Evolutionary conservation across 305 asterid species (phyloP).

Genomic region (Rubia peregrina): DNA sequence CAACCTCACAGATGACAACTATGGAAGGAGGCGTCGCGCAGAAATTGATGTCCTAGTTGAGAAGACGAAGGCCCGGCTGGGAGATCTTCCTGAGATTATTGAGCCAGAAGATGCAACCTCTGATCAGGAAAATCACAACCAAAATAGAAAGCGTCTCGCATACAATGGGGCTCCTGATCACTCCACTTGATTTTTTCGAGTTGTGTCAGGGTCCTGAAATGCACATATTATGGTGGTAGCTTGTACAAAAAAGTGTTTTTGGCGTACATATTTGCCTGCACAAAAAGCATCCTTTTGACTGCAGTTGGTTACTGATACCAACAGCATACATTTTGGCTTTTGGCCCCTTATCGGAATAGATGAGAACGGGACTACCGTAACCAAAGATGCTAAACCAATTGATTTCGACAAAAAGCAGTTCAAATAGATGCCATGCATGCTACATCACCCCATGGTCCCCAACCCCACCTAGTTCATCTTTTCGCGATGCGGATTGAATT

Average conservation of each 20-base stretch:
- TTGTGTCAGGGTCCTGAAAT: background rate
- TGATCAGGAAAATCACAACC: conserved; percentile 13
- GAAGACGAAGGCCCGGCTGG: conserved; percentile 59
- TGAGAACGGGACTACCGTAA: background rate
- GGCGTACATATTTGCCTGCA: background rate
- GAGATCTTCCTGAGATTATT: conserved; percentile 62
- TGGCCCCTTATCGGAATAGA: background rate
- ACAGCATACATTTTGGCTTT: background rate
- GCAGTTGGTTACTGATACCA: background rate
- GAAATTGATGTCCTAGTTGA: conserved; percentile 75
- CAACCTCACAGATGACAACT: conserved; percentile 71
- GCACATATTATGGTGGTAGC: conserved; percentile 2
- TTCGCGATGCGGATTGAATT: no score
- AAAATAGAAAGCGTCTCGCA: background rate
- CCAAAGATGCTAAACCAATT: background rate
- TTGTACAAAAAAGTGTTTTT: background rate
- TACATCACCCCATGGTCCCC: no score
- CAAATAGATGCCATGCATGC: background rate
- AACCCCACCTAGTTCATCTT: no score
- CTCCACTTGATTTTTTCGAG: background rate
- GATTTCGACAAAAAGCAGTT: background rate
- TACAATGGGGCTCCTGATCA: background rate
- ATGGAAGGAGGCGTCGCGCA: conserved; percentile 69
- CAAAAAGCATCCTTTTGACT: background rate
- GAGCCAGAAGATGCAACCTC: conserved; percentile 42